phyloP scores from a whole-genome alignment of 371 early-diverging fungal species.

The Haplosporangium sp. region DNA sequence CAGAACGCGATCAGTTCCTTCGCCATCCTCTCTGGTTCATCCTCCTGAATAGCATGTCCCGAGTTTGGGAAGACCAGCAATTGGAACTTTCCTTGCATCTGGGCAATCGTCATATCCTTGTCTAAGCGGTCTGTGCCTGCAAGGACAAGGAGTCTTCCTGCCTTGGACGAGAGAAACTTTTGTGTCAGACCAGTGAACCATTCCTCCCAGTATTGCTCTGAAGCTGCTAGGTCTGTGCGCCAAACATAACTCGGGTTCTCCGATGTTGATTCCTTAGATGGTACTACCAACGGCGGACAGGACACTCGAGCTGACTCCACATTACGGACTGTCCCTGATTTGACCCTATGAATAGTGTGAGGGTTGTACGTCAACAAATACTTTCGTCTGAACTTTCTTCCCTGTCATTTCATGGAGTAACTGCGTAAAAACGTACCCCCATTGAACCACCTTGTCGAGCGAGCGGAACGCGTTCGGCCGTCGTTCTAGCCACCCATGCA shows the following conservation, averaged over 20 bases:
- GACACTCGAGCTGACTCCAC: conserved; percentile 81
- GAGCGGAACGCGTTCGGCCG: conserved; percentile 40
- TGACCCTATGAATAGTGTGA: conserved; percentile 54
- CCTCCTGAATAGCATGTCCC: conserved; percentile 94
- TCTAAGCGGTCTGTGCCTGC: conserved; percentile 96
- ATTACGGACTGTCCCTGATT: conserved; percentile 73
- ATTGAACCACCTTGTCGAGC: conserved; percentile 44
- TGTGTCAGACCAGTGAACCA: conserved; percentile 90
- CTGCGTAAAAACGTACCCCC: conserved; percentile 20
- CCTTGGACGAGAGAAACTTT: conserved; percentile 77
- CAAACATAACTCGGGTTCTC: conserved; percentile 61
- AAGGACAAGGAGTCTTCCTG: conserved; percentile 85
- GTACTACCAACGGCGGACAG: conserved; percentile 72
- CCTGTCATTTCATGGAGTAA: too few relatives aligned
- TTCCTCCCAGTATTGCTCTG: conserved; percentile 82
- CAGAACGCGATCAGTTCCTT: conserved; percentile 79
- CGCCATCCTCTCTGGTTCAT: conserved; percentile 82
- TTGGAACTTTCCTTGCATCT: conserved; percentile 97
- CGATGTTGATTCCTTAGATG: conserved; percentile 22
- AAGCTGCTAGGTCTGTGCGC: conserved; percentile 77
- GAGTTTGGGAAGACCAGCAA: conserved; percentile 82
- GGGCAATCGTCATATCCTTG: conserved; percentile 90
- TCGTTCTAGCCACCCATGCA: conserved; percentile 50
- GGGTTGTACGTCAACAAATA: not conserved
- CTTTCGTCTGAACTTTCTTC: not conserved